Evolutionary conservation across 2,329 filamentous ascomycete genomes (phyloP).

Genomic region (Rutstroemia sydowiana): DNA sequence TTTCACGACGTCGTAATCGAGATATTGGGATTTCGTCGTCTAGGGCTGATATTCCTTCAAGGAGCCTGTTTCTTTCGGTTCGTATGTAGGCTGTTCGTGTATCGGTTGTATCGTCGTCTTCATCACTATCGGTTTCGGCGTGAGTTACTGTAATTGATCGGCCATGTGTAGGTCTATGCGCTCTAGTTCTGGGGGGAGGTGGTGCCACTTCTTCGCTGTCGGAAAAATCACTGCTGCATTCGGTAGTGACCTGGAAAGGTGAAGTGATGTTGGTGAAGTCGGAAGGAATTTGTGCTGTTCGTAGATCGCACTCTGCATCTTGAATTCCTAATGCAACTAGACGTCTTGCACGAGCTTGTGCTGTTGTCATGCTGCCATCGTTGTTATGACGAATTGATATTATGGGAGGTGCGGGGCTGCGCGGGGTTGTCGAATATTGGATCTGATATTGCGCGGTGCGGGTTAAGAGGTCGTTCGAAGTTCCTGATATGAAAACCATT

Average conservation of each 20-base stretch:
- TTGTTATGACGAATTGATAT: conserved; percentile 47
- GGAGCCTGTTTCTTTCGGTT: too few species aligned
- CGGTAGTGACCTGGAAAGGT: conserved; percentile 49
- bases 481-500: conserved; percentile 87
- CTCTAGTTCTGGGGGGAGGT: not conserved
- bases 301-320: conserved; percentile 34
- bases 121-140: conserved; percentile 25
- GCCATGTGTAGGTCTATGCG: conserved; percentile 26
- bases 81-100: not conserved
- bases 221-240: conserved; percentile 47
- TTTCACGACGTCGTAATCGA: conserved; percentile 22
- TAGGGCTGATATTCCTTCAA: too few species aligned
- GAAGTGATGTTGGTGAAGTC: conserved; percentile 44
- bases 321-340: conserved; percentile 36
- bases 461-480: conserved; percentile 64
- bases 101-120: conserved; percentile 13
- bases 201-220: conserved; percentile 44
- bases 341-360: conserved; percentile 38
- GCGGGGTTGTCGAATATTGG: conserved; percentile 42
- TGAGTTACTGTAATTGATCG: conserved; percentile 40
- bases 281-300: conserved; percentile 47
- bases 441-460: conserved; percentile 71
- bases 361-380: conserved; percentile 41
- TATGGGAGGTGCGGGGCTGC: conserved; percentile 33
- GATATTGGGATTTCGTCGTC: conserved; percentile 7